Conservation (phyloP, 2,329 filamentous ascomycete species). For the Endoconidiophora polonica region DNA sequence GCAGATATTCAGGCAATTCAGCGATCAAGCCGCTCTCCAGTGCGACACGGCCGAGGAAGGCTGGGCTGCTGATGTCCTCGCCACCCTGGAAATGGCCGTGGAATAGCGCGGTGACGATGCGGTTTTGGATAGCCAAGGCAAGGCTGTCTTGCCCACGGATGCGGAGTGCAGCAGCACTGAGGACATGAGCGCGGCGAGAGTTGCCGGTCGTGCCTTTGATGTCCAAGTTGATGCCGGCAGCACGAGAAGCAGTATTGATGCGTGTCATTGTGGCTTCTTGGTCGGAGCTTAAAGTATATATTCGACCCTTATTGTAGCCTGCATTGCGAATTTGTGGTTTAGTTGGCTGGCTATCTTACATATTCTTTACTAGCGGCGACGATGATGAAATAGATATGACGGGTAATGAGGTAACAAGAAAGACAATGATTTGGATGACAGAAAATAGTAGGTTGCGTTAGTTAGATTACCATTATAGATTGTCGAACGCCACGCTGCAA, state of each 20-base stretch:
- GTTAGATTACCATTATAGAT: too few species aligned
- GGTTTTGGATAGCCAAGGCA: conserved; percentile 18
- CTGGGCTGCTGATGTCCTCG: conserved; percentile 25
- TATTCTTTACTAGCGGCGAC: too few species aligned
- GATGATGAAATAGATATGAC: too few species aligned
- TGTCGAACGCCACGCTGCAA: too few species aligned
- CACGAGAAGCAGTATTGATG: conserved; percentile 19
- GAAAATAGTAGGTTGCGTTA: too few species aligned
- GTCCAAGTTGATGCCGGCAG: conserved; percentile 25
- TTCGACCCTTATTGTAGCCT: neutral
- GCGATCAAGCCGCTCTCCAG: conserved; percentile 19
- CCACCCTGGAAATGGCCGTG: conserved; percentile 26
- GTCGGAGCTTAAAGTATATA: too few species aligned
- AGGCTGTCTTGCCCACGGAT: conserved; percentile 16
- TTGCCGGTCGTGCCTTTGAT: conserved; percentile 28
- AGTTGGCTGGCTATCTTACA: neutral
- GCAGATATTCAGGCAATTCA: neutral
- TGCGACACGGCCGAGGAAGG: conserved; percentile 23
- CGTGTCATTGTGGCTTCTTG: conserved; percentile 15
- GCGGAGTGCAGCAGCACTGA: conserved; percentile 27
- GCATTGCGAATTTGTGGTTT: neutral
- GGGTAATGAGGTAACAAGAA: too few species aligned
- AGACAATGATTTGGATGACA: too few species aligned
- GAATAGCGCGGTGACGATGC: conserved; percentile 27
- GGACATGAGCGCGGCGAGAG: conserved; percentile 29